Base-by-base conservation (phyloP, 768 basidiomycete genomes). In the Harrya chromipes region DNA sequence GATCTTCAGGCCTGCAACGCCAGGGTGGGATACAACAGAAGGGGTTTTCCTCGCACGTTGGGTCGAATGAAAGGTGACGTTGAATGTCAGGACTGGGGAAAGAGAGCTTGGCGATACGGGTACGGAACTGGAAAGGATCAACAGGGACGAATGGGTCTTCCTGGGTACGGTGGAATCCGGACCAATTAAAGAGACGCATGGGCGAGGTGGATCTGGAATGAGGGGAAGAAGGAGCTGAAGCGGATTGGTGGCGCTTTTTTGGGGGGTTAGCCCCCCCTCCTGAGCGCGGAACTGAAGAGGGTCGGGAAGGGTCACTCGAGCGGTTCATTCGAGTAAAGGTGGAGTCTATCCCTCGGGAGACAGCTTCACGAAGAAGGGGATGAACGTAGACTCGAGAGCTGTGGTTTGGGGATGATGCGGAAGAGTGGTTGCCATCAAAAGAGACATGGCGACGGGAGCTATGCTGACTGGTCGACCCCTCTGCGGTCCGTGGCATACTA, bases 61-160 rank as follows among this genome's bases (percentile, higher is more conserved):
- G 40, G 38, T 66, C 60, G 26, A 70, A 53, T 3, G 42, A 14
- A 23, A 51, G 34, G 26, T 12, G 46, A 19, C 41, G 48, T 29
- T 67, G 55, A 2, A 60, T 21, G 27, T 70, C 62, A 17, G 64
- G 40, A 35, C 51, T 57, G 27, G 50, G 47, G 4, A 67, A 11
- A 19, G 66, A 61, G 17, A 68, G 41, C 4, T 56, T 51, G 11
- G 55, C 54, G 6, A 60, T 35, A 23, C 56, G 63, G 11, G 49
- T 57, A 5, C 55, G 66, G 11, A 70, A 61, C 56, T 59, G 73
- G 62, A 76, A 83, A 12, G 82, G 82, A 52, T 84, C 70, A 4
- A 82, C 56, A 1, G 81, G 82, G 4, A 82, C 63, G 51, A 84
- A 84, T 0, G 75, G 75, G 21, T 82, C 81, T 47, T 81, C 79